phyloP scores from a whole-genome alignment of 2,329 filamentous ascomycete genomes.

The Aspergillus sp. region DNA sequence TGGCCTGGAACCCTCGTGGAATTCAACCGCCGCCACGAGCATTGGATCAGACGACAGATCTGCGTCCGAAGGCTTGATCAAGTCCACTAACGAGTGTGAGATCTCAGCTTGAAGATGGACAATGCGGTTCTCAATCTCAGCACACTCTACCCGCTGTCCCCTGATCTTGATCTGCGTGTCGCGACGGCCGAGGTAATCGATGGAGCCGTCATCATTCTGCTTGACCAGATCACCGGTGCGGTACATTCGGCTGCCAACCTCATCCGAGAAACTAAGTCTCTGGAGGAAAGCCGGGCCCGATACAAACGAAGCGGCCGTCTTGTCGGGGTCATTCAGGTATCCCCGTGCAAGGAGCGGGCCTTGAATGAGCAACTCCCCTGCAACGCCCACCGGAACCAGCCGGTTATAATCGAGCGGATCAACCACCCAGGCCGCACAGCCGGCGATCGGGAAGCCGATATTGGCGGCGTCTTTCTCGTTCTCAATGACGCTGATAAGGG shows the following conservation, averaged over 20 bases:
- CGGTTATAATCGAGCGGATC: too few relatives aligned
- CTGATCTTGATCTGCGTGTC: background rate
- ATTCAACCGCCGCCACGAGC: background rate
- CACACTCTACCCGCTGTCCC: background rate
- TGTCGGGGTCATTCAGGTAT: too few relatives aligned
- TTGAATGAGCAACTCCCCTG: too few relatives aligned
- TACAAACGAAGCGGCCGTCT: too few relatives aligned
- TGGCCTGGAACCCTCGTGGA: background rate
- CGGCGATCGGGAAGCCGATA: too few relatives aligned
- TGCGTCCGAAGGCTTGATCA: background rate
- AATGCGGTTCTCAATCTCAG: background rate
- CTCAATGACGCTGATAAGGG: too few relatives aligned
- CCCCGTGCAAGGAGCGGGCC: too few relatives aligned
- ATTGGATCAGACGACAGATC: background rate
- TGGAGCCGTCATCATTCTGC: background rate
- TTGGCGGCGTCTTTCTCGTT: too few relatives aligned
- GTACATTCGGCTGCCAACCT: background rate
- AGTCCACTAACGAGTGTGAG: background rate
- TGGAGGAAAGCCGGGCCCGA: too few relatives aligned
- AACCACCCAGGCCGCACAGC: too few relatives aligned
- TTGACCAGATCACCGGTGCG: background rate
- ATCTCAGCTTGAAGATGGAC: background rate
- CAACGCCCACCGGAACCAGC: too few relatives aligned
- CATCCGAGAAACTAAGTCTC: too few relatives aligned
- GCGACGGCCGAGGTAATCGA: background rate